Base-by-base conservation (phyloP, 202 grass and related monocot species). In the Dendrocalamus latiflorus region DNA sequence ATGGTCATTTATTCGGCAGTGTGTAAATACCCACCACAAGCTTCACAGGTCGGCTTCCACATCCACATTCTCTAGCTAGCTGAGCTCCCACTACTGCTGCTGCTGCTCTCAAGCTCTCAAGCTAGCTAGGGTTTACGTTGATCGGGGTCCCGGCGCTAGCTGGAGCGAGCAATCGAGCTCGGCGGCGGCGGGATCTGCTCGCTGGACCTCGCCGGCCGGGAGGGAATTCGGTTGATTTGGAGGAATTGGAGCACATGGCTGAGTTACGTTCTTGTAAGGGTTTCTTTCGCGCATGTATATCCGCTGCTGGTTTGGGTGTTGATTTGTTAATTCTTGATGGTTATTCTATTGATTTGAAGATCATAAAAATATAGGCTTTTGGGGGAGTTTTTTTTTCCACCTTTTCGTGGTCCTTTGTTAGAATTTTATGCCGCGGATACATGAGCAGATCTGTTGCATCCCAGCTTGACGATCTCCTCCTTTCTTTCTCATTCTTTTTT, bases 1-100 rank as follows among this genome's bases (percentile, higher is more conserved):
- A 65, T 43, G 83, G 83, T 74, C 87, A 86, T 86, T 79, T 73
- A 89, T 81, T 50, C 56, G 14, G 30, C 70, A 83, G 74, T 37
- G 67, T 37, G 79, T 74, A 79, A 79, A 90, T 83, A 70, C 51
- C 61, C 88, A 78, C 88, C 83, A 90, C 79, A 90, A 69, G 50
- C 67, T 68, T 78, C 83, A 70, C 83, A 70, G 71, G 77, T 85
- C 55, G 64, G 64, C 77, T 89, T 89, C 82, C 84, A 61, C 84
- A 79, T 90, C 84, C 80, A n/a, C n/a, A n/a, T 68, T 74, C 88
- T 75, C 49, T 22, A 49, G 13, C 80, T 64, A 57, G 44, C 69
- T 83, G 20, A 75, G 51, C 58, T 41, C 65, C 43, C 54, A 49
- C 65, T 65, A n/a, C 41, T 30, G 17, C 87, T 70, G 70, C 72